Evolutionary conservation across 2,329 filamentous ascomycete genomes (phyloP).

Genomic region (Cladophialophora yegresii): DNA sequence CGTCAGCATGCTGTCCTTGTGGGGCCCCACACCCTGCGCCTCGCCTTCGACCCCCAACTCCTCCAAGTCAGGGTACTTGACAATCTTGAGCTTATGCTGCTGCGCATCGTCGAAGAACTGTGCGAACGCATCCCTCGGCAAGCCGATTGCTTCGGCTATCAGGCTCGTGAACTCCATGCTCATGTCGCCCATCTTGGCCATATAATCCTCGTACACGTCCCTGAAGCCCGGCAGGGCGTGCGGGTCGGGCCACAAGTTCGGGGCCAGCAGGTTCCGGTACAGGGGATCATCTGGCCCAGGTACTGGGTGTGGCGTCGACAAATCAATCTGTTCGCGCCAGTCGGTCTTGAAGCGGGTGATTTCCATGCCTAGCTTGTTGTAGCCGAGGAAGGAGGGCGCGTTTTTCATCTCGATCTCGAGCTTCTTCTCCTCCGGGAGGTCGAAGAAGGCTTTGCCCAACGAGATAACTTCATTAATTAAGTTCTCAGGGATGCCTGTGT

Average conservation of each 20-base stretch:
- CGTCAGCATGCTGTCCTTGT: conserved; percentile 83
- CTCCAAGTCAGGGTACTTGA: conserved; percentile 77
- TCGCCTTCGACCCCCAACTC: conserved; percentile 56
- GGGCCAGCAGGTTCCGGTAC: conserved; percentile 75
- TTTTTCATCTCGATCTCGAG: conserved; percentile 73
- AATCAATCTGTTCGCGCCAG: conserved; percentile 83
- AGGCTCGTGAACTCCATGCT: conserved; percentile 74
- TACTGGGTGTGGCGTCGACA: conserved; percentile 74
- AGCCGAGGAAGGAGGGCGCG: conserved; percentile 65
- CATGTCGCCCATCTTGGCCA: conserved; percentile 70
- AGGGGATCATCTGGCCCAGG: conserved; percentile 64
- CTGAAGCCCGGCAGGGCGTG: conserved; percentile 63
- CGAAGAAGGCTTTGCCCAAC: conserved; percentile 73
- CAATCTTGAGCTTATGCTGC: conserved; percentile 88
- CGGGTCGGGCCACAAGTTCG: conserved; percentile 74
- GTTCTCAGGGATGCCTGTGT: conserved; percentile 69
- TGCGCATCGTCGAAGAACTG: conserved; percentile 71
- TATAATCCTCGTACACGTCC: conserved; percentile 71
- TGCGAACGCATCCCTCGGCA: conserved; percentile 69
- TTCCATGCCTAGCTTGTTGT: conserved; percentile 55
- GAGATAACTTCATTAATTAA: conserved; percentile 66
- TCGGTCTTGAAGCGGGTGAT: conserved; percentile 73
- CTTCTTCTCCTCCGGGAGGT: conserved; percentile 75
- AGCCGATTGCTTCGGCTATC: conserved; percentile 78
- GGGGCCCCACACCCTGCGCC: conserved; percentile 67